Evolutionary conservation across 768 basidiomycete species (phyloP), one percentile per base, ranked within the genome.

Genomic region (Gloeostereum incarnatum): DNA sequence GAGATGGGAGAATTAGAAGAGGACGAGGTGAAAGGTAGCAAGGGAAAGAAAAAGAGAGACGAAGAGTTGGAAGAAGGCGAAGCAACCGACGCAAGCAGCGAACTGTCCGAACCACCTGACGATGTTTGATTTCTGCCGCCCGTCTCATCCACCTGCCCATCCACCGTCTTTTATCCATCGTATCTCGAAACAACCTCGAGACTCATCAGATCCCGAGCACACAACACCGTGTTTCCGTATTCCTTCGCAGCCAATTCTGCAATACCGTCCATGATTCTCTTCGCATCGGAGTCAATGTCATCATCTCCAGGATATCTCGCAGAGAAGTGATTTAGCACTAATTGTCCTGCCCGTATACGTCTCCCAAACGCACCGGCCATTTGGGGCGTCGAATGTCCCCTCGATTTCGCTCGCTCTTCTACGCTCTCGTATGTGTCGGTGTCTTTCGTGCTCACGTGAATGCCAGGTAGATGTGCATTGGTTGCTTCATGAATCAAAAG

Each of bases 1-100:
- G 87, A 90, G 57, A 90, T 90, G 87, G 87, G 87, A n/a, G 87
- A 90, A 52, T 73, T 90, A 3, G 79, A 84, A 43, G 87, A 90
- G 51, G 73, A 75, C 38, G n/a, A n/a, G n/a, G 73, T 75, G 2
- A 74, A 67, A 43, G 70, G 60, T 38, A 45, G 47, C 24, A 64
- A 75, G 47, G 57, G 54, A 19, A 78, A 74, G 56, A 76, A 65
- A 56, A 80, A 73, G 45, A 39, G 53, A 27, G 62, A 72, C 38
- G 85, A 89, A 49, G 87, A 90, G 35, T 58, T 87, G 44, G 87
- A 90, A 52, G 87, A 90, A 60, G 87, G 87, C 18, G 87, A 90
- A 57, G 85, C 87, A 24, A 87, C 81, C 41, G 85, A 88, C 50
- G 68, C 70, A 27, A 85, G 83, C 49, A 88, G 83, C 50, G 78